phyloP scores from a whole-genome alignment of 768 basidiomycete species.

The Amanita subjunquillea region DNA sequence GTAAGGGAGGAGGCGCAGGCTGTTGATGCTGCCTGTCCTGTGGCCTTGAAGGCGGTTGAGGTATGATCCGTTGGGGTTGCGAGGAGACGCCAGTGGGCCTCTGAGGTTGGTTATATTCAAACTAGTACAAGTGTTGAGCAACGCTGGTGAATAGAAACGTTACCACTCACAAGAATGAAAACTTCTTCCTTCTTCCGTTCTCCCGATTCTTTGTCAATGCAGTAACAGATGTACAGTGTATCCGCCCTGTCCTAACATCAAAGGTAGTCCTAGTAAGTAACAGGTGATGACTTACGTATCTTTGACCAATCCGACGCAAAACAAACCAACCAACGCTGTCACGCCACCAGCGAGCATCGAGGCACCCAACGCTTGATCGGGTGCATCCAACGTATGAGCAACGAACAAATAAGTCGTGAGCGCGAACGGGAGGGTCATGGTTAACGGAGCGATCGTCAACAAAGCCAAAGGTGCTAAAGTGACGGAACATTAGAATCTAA shows the following conservation, averaged over 20 bases:
- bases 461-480: slow-evolving; percentile 52
- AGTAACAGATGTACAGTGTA: slow-evolving; percentile 37
- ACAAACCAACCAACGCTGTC: slow-evolving; percentile 73
- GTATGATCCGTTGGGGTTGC: slow-evolving; percentile 6
- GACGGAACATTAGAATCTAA: slow-evolving; percentile 2
- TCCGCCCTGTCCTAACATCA: slow-evolving; percentile 22
- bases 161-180: slow-evolving; percentile 24
- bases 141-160: neutral
- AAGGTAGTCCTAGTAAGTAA: neutral
- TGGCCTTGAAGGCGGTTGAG: slow-evolving; percentile 5
- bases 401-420: slow-evolving; percentile 81
- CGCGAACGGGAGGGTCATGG: slow-evolving; percentile 74
- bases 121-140: slow-evolving; percentile 13
- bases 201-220: slow-evolving; percentile 36
- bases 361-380: slow-evolving; percentile 64
- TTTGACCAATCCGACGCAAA: slow-evolving; percentile 72
- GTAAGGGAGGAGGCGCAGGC: slow-evolving; percentile 5
- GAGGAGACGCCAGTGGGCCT: slow-evolving; percentile 7
- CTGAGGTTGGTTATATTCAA: slow-evolving; percentile 20
- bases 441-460: slow-evolving; percentile 68
- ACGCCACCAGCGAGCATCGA: slow-evolving; percentile 70
- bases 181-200: slow-evolving; percentile 31
- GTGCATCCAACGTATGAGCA: slow-evolving; percentile 66
- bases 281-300: slow-evolving; percentile 36
- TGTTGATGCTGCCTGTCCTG: slow-evolving; percentile 2